Percentiles rank a stretch among this genome's conserved stretches.
These are phyloP conservation scores for Nemania sp. DNA, from an alignment of 2,329 filamentous ascomycete species.

Conservation along the genomic window DNA sequence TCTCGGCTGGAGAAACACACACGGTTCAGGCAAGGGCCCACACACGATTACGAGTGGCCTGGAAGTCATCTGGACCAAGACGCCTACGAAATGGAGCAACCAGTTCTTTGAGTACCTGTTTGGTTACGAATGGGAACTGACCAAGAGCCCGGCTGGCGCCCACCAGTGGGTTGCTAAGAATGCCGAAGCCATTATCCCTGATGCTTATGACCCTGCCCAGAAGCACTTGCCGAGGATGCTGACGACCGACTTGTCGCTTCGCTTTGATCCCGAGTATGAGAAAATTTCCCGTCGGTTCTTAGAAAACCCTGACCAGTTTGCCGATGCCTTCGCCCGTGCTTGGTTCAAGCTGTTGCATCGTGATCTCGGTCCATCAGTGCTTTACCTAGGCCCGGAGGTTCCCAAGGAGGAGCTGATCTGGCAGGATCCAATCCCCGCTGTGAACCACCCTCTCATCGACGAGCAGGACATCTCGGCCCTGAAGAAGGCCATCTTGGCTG, in stretches of 20 bases:
- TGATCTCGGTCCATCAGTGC: constrained; percentile 72
- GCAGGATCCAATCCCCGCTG: constrained; percentile 73
- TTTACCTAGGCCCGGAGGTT: constrained; percentile 76
- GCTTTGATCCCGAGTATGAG: constrained; percentile 72
- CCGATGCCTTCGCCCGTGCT: constrained; percentile 70
- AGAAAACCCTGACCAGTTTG: constrained; percentile 69
- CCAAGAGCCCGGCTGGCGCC: constrained; percentile 75
- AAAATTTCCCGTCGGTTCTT: constrained; percentile 76
- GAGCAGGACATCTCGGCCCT: constrained; percentile 66
- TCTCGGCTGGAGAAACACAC: constrained; percentile 71
- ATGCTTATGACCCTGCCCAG: constrained; percentile 70
- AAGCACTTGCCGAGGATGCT: constrained; percentile 79
- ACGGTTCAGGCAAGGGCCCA: constrained; percentile 68
- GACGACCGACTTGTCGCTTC: constrained; percentile 74
- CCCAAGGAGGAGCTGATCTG: constrained; percentile 71
- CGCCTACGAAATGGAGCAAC: constrained; percentile 77
- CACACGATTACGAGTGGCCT: constrained; percentile 77
- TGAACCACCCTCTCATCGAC: constrained; percentile 61
- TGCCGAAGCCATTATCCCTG: constrained; percentile 68
- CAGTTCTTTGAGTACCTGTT: constrained; percentile 76
- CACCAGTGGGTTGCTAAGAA: constrained; percentile 79
- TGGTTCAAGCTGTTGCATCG: constrained; percentile 87
- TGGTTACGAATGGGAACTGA: constrained; percentile 77
- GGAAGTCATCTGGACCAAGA: constrained; percentile 80
- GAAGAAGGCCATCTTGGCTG: constrained; percentile 69